Percentiles rank a stretch among this genome's conserved stretches.
Evolutionary conservation across 2,329 filamentous ascomycete species (phyloP).

Genomic region (Pestalotiopsis fici): DNA sequence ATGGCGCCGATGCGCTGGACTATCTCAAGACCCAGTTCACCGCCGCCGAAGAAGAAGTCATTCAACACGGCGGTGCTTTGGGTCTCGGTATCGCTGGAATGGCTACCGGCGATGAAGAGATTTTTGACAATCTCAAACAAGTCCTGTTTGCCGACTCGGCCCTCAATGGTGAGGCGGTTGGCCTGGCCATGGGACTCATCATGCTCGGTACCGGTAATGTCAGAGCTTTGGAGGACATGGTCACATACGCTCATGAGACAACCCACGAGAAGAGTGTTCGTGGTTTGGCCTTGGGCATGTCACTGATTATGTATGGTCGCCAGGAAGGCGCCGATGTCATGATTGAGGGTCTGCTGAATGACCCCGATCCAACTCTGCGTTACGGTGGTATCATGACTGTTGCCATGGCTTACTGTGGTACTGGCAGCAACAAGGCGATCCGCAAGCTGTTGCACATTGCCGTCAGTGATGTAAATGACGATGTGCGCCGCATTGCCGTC

Average conservation of each 20-base stretch:
- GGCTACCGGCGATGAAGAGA: conserved; percentile 87
- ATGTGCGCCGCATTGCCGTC: conserved; percentile 92
- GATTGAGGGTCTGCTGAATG: conserved; percentile 89
- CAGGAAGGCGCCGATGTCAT: conserved; percentile 94
- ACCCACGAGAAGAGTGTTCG: conserved; percentile 99
- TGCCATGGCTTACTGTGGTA: conserved; percentile 94
- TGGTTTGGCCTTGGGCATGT: conserved; percentile 93
- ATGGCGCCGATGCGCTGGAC: conserved; percentile 85
- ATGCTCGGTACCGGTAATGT: conserved; percentile 98
- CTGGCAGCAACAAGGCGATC: conserved; percentile 97
- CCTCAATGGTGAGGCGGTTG: conserved; percentile 94
- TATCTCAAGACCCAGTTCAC: conserved; percentile 77
- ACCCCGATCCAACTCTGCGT: conserved; percentile 88
- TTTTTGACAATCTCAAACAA: conserved; percentile 87
- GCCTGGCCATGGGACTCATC: conserved; percentile 93
- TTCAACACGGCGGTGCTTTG: conserved; percentile 94
- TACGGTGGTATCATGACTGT: conserved; percentile 99
- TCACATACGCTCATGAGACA: conserved; percentile 95
- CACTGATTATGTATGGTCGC: conserved; percentile 95
- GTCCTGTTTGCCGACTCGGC: conserved; percentile 93
- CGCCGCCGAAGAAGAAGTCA: conserved; percentile 82
- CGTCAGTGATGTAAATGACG: conserved; percentile 97
- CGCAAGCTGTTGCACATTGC: conserved; percentile 93
- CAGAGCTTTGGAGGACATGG: conserved; percentile 93
- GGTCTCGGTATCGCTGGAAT: conserved; percentile 96